Percentiles rank a stretch among this genome's conserved stretches.
phyloP scores from a whole-genome alignment of 2,329 filamentous ascomycete genomes.

The Fusarium paranaense region DNA sequence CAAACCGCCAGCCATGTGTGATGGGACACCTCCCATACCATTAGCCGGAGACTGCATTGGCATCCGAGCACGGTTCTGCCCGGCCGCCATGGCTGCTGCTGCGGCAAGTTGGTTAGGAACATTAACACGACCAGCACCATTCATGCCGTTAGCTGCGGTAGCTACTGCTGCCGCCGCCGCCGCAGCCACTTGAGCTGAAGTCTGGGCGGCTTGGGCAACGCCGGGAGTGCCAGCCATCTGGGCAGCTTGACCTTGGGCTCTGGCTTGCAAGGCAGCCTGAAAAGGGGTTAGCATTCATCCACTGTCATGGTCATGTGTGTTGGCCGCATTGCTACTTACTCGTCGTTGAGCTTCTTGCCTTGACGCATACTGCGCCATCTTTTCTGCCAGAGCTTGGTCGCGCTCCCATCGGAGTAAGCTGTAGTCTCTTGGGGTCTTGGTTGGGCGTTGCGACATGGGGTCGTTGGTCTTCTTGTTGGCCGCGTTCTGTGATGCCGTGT shows the following conservation, averaged over 20 bases:
- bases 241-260: slow-evolving; percentile 58
- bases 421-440: slow-evolving; percentile 89
- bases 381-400: slow-evolving; percentile 75
- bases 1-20: slow-evolving; percentile 63
- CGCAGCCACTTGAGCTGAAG: slow-evolving; percentile 43
- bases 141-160: slow-evolving; percentile 44
- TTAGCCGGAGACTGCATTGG: slow-evolving; percentile 66
- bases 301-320: slow-evolving; percentile 1
- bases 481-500: slow-evolving; percentile 81
- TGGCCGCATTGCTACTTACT: slow-evolving; percentile 54
- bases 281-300: slow-evolving; percentile 41
- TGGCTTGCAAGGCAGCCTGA: slow-evolving; percentile 59
- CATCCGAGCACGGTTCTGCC: slow-evolving; percentile 63
- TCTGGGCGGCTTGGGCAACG: slow-evolving; percentile 47
- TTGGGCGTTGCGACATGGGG: slow-evolving; percentile 60
- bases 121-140: slow-evolving; percentile 52
- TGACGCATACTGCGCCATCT: slow-evolving; percentile 65
- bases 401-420: slow-evolving; percentile 89
- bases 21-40: slow-evolving; percentile 60
- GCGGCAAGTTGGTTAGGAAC: slow-evolving; percentile 59
- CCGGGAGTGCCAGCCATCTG: slow-evolving; percentile 59
- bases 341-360: slow-evolving; percentile 71
- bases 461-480: slow-evolving; percentile 87
- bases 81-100: slow-evolving; percentile 54
- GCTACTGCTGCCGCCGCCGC: slow-evolving; percentile 36